phyloP scores from a whole-genome alignment of 305 asterid species.

The Stenogyne calaminthoides region DNA sequence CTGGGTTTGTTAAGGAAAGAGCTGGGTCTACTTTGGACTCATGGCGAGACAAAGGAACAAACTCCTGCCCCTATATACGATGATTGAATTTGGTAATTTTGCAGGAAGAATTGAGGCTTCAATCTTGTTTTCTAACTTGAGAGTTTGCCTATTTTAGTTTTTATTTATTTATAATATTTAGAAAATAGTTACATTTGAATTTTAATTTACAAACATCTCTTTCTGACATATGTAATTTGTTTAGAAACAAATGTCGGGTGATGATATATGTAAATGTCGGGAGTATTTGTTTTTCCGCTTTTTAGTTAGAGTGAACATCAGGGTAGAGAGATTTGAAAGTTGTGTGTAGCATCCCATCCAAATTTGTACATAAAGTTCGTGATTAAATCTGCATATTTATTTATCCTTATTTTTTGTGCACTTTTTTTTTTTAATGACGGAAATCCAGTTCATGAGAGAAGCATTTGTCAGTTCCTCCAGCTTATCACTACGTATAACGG shows the following conservation, averaged over 20 bases:
- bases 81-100: slow-evolving; percentile 4
- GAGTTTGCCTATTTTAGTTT: background rate
- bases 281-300: background rate
- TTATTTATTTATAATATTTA: background rate
- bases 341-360: background rate
- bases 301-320: background rate
- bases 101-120: background rate
- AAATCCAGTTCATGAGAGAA: background rate
- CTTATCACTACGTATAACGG: too few species aligned
- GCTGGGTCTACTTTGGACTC: slow-evolving; percentile 68
- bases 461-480: background rate
- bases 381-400: background rate
- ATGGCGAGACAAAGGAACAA: slow-evolving; percentile 33
- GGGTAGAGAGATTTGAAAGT: background rate
- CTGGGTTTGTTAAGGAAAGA: slow-evolving; percentile 67
- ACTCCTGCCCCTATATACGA: slow-evolving; percentile 24
- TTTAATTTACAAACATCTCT: background rate
- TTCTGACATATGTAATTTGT: background rate
- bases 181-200: background rate
- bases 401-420: background rate
- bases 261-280: background rate
- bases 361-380: background rate
- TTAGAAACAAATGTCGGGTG: background rate
- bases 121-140: background rate
- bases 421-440: background rate